Evolutionary conservation across 1,284 basidiomycete species (phyloP), one percentile per base, ranked within the genome.

Genomic region (Cutaneotrichosporon sp.): DNA sequence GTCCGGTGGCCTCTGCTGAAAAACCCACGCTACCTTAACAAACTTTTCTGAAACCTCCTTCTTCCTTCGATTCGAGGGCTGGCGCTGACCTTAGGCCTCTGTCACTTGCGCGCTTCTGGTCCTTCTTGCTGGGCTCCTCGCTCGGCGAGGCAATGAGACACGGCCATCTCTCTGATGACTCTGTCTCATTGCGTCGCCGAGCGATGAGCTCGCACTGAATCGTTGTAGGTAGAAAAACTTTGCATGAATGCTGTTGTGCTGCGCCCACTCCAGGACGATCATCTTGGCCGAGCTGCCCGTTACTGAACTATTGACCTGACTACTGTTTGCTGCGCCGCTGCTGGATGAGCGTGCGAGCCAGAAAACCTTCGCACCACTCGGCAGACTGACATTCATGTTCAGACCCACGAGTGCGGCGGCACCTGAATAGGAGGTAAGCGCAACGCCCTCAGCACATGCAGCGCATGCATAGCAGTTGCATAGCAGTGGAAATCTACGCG

Each of bases 11-110:
- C 64, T 55, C 64, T 78, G 76, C 75, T 77, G 76, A 78, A 78
- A 78, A 78, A 77, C 56, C 74, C 76, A 71, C 76, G 76, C 76
- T 78, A 78, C 76, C 76, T 78, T 75, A 69, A 60, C 59, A 53
- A 63, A 67, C 63, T 63, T 66, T 59, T 60, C 73, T 73, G 76
- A 73, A 76, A 56, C 66, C 58, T 42, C 46, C 49, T 47, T n/a
- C 14, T 18, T 13, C 25, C 18, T 27, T 50, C 16, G 5, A 50
- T n/a, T 27, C 27, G 27, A 50, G 27, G 25, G 25, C 47, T 27
- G 18, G 47, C 29, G 29, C 47, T 50, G 27, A 50, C 47, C 18
- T n/a, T 6, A 42, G 38, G 18, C 18, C 34, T 9, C 8, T 42
- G 38, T 42, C 38, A 42, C 6, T 42, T 42, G 16, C 38, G 16